Evolutionary conservation across 2,329 filamentous ascomycete genomes (phyloP).

Genomic region (Podosphaera leucotricha): DNA sequence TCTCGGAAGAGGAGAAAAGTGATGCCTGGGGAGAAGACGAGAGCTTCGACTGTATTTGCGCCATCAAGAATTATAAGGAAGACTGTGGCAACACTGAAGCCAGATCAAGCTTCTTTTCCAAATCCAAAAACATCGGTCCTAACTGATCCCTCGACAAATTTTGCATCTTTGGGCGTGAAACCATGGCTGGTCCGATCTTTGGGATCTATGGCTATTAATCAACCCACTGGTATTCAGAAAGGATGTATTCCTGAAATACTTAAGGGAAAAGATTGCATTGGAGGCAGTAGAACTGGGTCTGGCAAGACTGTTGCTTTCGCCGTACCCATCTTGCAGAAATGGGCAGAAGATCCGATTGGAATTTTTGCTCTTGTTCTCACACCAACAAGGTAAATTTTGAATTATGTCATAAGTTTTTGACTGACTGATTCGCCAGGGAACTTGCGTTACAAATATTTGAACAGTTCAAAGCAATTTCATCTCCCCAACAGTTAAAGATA

Average conservation of each 20-base stretch:
- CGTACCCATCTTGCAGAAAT: slow-evolving; percentile 79
- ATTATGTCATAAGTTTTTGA: neutral
- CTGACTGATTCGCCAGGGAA: slow-evolving; percentile 30
- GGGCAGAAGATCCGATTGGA: slow-evolving; percentile 75
- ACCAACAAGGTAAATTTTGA: slow-evolving; percentile 39
- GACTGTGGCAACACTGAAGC: slow-evolving; percentile 1
- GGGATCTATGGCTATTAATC: slow-evolving; percentile 52
- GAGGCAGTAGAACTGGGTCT: slow-evolving; percentile 80
- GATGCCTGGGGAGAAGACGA: slow-evolving; percentile 6
- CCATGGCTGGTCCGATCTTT: slow-evolving; percentile 81
- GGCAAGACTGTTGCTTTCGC: slow-evolving; percentile 96
- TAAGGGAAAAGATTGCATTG: slow-evolving; percentile 79
- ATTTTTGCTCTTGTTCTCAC: slow-evolving; percentile 82
- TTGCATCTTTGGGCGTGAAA: slow-evolving; percentile 47
- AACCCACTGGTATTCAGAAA: slow-evolving; percentile 80
- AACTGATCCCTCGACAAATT: slow-evolving; percentile 35
- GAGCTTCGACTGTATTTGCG: slow-evolving; percentile 6
- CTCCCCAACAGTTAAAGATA: slow-evolving; percentile 67
- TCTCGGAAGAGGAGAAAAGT: slow-evolving; percentile 15
- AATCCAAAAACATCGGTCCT: slow-evolving; percentile 22
- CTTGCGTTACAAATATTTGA: slow-evolving; percentile 90
- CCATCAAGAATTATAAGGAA: slow-evolving; percentile 12
- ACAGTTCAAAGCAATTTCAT: slow-evolving; percentile 81
- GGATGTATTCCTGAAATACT: slow-evolving; percentile 83
- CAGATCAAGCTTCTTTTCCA: neutral